Base-by-base conservation (phyloP, 768 basidiomycete species). In the Lactifluus subvellereus region DNA sequence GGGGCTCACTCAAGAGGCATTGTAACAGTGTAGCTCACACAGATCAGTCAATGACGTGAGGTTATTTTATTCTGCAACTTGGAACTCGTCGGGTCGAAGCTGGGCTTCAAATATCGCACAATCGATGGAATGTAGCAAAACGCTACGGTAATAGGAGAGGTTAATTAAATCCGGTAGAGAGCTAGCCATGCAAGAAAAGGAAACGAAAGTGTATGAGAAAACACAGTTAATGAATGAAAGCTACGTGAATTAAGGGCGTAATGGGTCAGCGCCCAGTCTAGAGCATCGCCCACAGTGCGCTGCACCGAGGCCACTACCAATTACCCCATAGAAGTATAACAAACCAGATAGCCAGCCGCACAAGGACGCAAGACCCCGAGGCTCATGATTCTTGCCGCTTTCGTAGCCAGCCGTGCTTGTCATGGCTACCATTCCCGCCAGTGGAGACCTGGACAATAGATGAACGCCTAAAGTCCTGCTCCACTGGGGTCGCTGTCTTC, bases 91-190 rank as follows among this genome's bases (percentile, higher is more conserved):
- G 48, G 27, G 32, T 64, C 27, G 45, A 57, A n/a, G 38, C 8
- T 54, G 27, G 30, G 38, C 52, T 50, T 45, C 52, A 56, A 57
- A 45, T 62, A 62, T 57, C 61, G 54, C 61, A 62, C 61, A 62
- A 58, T 62, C 57, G 50, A 63, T 54, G 51, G 40, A 56, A 53
- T 58, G 38, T 62, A 54, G 38, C 20, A 35, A 51, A 63, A 59
- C 20, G 40, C 58, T 37, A 60, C 8, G 11, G 42, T 60, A 64
- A 60, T 50, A 64, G 6, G 22, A 38, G 40, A 38, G 32, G 27
- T 43, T 35, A 55, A 55, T 56, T 54, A 64, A 47, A 54, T 64
- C 59, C 59, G 54, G 8, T 27, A 45, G 59, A 33, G 38, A 32
- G 51, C 40, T 43, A 50, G 32, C 35, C 20, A 35, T 55, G 62